Evolutionary conservation across 768 basidiomycete species (phyloP), one percentile per base, ranked within the genome.

Genomic region (Tulasnella sp.): DNA sequence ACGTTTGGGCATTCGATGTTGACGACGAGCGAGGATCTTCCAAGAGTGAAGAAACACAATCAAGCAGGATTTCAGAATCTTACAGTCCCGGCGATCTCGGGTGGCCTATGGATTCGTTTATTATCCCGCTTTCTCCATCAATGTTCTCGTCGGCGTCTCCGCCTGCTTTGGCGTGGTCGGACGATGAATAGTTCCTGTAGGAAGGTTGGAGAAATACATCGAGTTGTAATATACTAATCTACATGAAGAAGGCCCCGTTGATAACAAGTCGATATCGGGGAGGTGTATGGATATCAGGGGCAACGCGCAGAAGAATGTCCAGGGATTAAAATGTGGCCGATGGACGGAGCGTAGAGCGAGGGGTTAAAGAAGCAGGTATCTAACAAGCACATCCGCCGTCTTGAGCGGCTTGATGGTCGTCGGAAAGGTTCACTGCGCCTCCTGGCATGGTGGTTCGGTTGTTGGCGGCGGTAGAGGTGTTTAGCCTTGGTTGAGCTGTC

Each of bases 341-440:
- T 29, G 52, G 52, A 12, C 26, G 11, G 26, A 29, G 11, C 9
- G 52, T 29, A 22, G 32, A 40, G 7, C 16, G 40, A 59, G 26
- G n/a, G 4, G 16, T 59, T 11, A 32, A 29, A 32, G 7, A 12
- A 29, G 26, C 22, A 29, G 81, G 26, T 90, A 88, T 87, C 68
- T 41, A 74, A 40, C 73, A 75, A 16, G 62, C 26, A 47, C 75
- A 75, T 44, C 74, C 73, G 7, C 59, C 44, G n/a, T 72, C 75
- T 36, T 75, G 74, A 17, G 72, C 47, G 16, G 75, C 65, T 66
- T n/a, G 37, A 19, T 72, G 62, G 32, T 71, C 73, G 2, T 73
- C 65, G 26, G 69, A 63, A 9, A 70, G 69, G 41, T 52, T 70
- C 0, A 70, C 69, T 26, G 75, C 75, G 35, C 65, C 72, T 14